Base-by-base conservation (phyloP, 1,284 basidiomycete genomes). In the Ganoderma meredithae region DNA sequence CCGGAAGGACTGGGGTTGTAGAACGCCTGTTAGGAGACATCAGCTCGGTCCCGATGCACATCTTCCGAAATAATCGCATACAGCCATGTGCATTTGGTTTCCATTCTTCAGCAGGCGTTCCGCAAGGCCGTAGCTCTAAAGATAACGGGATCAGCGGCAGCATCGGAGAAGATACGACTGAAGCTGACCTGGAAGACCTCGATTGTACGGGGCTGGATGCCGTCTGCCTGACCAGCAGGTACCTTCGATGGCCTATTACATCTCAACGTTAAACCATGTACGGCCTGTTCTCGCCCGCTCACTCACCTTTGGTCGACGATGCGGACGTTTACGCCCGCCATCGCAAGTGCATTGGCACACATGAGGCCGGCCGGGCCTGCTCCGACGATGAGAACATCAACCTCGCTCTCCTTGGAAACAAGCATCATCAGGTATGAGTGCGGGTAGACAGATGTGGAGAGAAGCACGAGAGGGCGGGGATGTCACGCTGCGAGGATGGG, bases 171-270 rank as follows among this genome's bases (percentile, higher is more conserved):
- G 3, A n/a, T 5, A 49, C 19, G 25, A 19, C 43, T 3, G 44
- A 1, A 25, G 62, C 73, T 56, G 55, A 88, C 90, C 85, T 93
- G 89, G 36, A 95, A 80, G 5, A 94, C 89, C 78, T 95, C 93
- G 60, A 94, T 86, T 1, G 91, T 92, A 47, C 92, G 85, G 1
- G 91, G 91, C 75, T 93, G 90, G 62, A 94, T 89, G 7, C 92
- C 93, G 74, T 95, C 93, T 0, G 92, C 93, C 75, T 94, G 92
- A 19, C 93, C 93, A 10, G 88, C 87, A 9, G 55, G 56, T 15
- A 71, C 61, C 17, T 61, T 66, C 22, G 43, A 55, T 13, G 55
- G 62, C 41, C 69, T 71, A n/a, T n/a, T n/a, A 36, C 9, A 47
- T 19, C 4, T 60, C 44, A 5, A 13, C 15, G 58, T 60, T 1